Evolutionary conservation across 2,329 filamentous ascomycete genomes (phyloP), one percentile per base, ranked within the genome.

Genomic region (Trichophyton verrucosum): DNA sequence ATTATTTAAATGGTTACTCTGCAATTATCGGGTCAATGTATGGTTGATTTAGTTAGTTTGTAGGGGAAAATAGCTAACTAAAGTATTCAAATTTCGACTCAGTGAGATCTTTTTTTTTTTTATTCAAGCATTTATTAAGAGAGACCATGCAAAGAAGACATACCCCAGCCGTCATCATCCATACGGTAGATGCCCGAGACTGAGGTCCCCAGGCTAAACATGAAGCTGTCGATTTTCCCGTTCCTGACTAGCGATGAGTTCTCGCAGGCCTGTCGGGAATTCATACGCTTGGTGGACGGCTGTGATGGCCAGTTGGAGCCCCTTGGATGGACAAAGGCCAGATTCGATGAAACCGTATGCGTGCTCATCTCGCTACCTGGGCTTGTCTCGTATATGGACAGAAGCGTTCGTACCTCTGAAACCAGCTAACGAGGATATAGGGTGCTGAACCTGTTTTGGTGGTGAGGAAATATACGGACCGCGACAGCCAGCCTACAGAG

Each of bases 241-340:
- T 60, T 61, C 36, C 38, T 63, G 3, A 47, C 57, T 4, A 17
- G 9, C 8, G 58, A 56, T 20, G 60, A 63, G 46, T 63, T 63
- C 58, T 38, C 24, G 30, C 46, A 51, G 40, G 51, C 46, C 20
- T 63, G 60, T 22, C 36, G 40, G 20, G 61, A n/a, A 6, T 60
- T 63, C 8, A 15, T 42, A 24, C 42, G 44, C n/a, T 20, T 17
- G 9, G 62, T 61, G 22, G 47, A 60, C 15, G 20, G 42, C 40
- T 63, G 44, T 15, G 38, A 40, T 1, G 38, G 56, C 20, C 49
- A 38, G 9, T 42, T 60, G 20, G 36, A 42, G 22, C 8, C 24
- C 9, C 46, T 57, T 9, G 57, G 62, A 24, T 63, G 62, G 62
- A 38, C 44, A 13, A 56, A 46, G 1, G 33, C 61, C 27, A 53